Evolutionary conservation across 371 early-diverging fungal genomes (phyloP), one percentile per base, ranked within the genome.

Genomic region (Mortierella sp.): DNA sequence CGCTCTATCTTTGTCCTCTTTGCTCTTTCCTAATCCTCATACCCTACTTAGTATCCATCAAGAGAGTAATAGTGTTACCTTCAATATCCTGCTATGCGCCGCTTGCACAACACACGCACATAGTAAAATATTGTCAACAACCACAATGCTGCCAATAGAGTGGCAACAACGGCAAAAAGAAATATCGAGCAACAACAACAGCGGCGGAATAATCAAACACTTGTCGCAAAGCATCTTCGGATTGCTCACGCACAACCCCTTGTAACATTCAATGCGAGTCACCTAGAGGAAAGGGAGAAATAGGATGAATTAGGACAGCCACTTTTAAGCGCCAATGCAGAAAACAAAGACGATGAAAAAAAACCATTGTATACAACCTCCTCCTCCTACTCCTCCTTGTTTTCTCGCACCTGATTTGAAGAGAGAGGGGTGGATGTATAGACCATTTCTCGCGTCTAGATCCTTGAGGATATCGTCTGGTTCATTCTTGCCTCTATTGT

Each of bases 361-460:
- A 28, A 58, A n/a, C n/a, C 11, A n/a, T 3, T 63, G 42, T 10
- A 24, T 42, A 24, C 21, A 42, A 2, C 2, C 7, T 9, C 11
- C 34, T 21, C 68, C 8, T 10, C 2, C 7, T 9, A 3, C 34
- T 21, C 68, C 8, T 10, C 42, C 1, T 42, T 21, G 24, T 68
- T 42, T 42, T 68, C 14, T 34, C 21, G 7, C 21, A 14, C 9
- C 34, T 65, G 34, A 8, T 8, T 38, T 21, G 2, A 68, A 42
- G 38, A 21, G 24, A 42, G 24, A 65, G 21, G 42, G 34, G 31
- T 63, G 63, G 3, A 34, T 21, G 2, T 16, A 68, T 68, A 38
- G 38, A 68, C 21, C 24, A 21, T 34, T 31, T 60, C 65, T 68
- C 42, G 68, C 44, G 42, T 42, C 68, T 68, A 68, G 68, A 68